Evolutionary conservation across 1,284 basidiomycete species (phyloP).

Genomic region (Gomphus sp.): DNA sequence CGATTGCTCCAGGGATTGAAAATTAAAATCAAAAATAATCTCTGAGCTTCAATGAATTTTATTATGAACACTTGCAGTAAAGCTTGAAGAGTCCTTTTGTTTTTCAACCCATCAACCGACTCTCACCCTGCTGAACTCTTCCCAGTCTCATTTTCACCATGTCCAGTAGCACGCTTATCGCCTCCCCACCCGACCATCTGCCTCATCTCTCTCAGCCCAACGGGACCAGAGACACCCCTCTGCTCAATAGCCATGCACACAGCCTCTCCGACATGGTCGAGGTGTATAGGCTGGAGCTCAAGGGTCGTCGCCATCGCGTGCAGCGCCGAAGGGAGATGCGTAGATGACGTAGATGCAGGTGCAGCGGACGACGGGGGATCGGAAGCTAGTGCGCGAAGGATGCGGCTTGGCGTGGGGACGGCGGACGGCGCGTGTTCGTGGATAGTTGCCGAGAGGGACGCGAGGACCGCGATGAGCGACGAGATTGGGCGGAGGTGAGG

Average conservation of each 20-base stretch:
- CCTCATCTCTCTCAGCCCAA: constrained; percentile 72
- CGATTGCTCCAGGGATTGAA: too few species aligned
- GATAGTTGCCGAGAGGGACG: constrained; percentile 69
- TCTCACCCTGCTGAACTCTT: background rate
- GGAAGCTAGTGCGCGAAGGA: constrained; percentile 39
- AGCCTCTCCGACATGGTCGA: constrained; percentile 90
- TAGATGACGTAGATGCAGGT: constrained; percentile 26
- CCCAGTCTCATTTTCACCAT: background rate
- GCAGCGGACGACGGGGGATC: constrained; percentile 10
- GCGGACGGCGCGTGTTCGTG: constrained; percentile 45
- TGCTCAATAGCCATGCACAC: constrained; percentile 49
- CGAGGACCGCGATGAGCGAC: constrained; percentile 76
- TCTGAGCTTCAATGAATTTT: too few species aligned
- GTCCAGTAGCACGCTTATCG: background rate
- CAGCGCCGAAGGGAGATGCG: constrained; percentile 19
- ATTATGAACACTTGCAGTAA: background rate
- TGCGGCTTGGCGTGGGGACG: constrained; percentile 55
- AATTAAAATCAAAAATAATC: too few species aligned
- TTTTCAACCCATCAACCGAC: background rate
- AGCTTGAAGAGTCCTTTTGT: background rate
- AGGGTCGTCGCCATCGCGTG: constrained; percentile 71
- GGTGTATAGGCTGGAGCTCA: constrained; percentile 83
- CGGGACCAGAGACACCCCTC: constrained; percentile 51
- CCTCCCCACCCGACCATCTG: constrained; percentile 54
- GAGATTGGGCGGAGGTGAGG: constrained; percentile 85